These are phyloP conservation scores for Ascochyta koolunga DNA, from an alignment of 2,329 filamentous ascomycete species.

Conservation along the genomic window DNA sequence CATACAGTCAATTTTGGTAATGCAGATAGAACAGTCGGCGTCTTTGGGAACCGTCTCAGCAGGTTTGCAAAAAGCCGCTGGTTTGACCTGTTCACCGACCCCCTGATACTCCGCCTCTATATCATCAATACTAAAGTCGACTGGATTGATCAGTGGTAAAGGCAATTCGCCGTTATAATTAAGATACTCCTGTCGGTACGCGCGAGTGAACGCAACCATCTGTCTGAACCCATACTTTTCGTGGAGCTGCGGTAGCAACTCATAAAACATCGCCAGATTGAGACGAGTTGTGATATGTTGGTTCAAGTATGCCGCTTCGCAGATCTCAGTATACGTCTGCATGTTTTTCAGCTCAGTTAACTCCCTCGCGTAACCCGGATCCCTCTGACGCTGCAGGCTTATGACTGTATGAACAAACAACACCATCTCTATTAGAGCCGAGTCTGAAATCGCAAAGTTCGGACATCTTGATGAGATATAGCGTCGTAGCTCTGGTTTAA, in stretches of 20 bases:
- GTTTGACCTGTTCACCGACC: background rate
- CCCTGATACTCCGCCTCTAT: constrained; percentile 3
- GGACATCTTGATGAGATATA: background rate
- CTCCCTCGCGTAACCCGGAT: background rate
- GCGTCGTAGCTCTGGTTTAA: background rate
- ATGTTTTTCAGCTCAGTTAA: background rate
- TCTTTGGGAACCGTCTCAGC: background rate
- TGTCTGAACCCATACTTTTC: background rate
- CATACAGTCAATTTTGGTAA: background rate
- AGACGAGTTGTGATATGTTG: background rate
- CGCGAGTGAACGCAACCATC: background rate
- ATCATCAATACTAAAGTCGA: background rate
- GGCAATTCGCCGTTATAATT: background rate
- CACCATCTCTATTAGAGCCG: background rate
- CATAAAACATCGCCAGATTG: background rate
- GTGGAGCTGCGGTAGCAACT: background rate
- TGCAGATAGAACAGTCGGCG: background rate
- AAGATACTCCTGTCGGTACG: background rate
- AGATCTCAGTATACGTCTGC: background rate
- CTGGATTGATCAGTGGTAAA: background rate
- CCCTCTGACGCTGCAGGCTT: background rate
- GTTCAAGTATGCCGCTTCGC: background rate
- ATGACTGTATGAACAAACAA: background rate
- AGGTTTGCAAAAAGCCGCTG: background rate
- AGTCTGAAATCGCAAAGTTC: background rate